A percentile compares a stretch with the other conserved stretches of the same genome.
phyloP scores from a whole-genome alignment of 192 early-diverging fungal species.

The Coemansia pectinata region DNA sequence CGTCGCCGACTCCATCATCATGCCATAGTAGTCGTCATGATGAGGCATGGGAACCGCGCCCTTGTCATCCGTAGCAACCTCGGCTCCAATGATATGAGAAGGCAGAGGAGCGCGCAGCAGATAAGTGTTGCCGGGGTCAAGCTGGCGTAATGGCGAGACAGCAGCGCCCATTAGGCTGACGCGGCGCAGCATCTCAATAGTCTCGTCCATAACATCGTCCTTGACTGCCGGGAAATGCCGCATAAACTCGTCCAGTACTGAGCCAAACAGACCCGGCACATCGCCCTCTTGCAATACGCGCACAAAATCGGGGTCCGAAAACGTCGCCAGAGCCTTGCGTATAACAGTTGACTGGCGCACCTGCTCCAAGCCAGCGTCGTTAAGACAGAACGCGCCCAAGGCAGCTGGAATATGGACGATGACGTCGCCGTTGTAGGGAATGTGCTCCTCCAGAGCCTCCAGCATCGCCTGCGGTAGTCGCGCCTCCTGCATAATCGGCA shows the following conservation, averaged over 20 bases:
- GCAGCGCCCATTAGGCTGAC: constrained; percentile 63
- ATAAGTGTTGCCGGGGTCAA: constrained; percentile 49
- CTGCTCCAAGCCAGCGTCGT: constrained; percentile 81
- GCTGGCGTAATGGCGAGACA: constrained; percentile 27
- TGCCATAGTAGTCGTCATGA: constrained; percentile 59
- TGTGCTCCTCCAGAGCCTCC: constrained; percentile 62
- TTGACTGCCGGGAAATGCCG: constrained; percentile 91
- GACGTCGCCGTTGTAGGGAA: constrained; percentile 82
- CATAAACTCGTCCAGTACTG: constrained; percentile 91
- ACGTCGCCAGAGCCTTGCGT: constrained; percentile 68
- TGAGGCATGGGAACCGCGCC: constrained; percentile 13
- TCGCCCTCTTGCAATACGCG: constrained; percentile 80
- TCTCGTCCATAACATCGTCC: constrained; percentile 65
- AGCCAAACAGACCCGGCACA: constrained; percentile 79
- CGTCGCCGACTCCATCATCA: constrained; percentile 57
- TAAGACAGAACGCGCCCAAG: constrained; percentile 95
- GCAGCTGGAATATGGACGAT: constrained; percentile 81
- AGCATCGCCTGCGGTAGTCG: constrained; percentile 85
- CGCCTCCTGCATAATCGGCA: constrained; percentile 92
- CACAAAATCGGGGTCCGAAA: constrained; percentile 77
- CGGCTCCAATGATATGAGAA: neutral
- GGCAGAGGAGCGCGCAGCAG: constrained; percentile 25
- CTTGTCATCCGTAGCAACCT: neutral
- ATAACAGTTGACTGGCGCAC: constrained; percentile 74
- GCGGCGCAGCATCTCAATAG: constrained; percentile 68